Evolutionary conservation across 108 stramenopile genomes (phyloP).

Genomic region (Conticribra weissflogii): DNA sequence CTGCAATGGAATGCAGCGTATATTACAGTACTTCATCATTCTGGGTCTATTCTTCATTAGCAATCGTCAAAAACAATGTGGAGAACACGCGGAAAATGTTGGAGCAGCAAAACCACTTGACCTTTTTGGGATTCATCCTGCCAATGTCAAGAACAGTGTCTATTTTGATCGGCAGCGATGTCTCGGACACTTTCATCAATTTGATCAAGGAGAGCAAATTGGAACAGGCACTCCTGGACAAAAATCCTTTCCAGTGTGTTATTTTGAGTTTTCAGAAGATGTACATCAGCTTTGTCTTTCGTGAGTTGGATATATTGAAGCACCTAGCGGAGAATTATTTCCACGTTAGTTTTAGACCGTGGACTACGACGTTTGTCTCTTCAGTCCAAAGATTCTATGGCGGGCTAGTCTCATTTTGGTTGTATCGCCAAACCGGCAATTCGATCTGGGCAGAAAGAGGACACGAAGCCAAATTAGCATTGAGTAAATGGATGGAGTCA

Average conservation of each 20-base stretch:
- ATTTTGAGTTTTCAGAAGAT: not conserved
- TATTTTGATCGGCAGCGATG: not conserved
- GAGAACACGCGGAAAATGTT: not conserved
- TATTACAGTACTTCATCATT: not conserved
- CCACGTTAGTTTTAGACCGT: not conserved
- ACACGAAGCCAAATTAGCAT: slow-evolving; percentile 1
- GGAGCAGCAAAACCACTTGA: not conserved
- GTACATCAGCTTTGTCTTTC: not conserved
- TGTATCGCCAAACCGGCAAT: slow-evolving; percentile 17
- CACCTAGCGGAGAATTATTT: not conserved
- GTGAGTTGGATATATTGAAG: not conserved
- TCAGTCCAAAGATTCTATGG: slow-evolving; percentile 3
- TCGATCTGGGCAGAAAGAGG: slow-evolving; percentile 9
- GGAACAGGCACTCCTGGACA: not conserved
- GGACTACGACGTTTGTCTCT: no score
- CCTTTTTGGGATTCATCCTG: not conserved
- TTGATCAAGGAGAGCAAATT: not conserved
- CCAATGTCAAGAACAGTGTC: not conserved
- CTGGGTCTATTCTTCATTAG: slow-evolving; percentile 1
- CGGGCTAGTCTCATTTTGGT: slow-evolving; percentile 23
- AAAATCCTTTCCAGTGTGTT: not conserved
- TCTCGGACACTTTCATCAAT: no score
- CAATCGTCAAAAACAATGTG: not conserved
- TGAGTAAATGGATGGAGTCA: slow-evolving; percentile 11
- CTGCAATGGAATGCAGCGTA: not conserved